These are phyloP conservation scores for Vicia faba DNA, from an alignment of 306 rosid genomes.

Conservation along the genomic window DNA sequence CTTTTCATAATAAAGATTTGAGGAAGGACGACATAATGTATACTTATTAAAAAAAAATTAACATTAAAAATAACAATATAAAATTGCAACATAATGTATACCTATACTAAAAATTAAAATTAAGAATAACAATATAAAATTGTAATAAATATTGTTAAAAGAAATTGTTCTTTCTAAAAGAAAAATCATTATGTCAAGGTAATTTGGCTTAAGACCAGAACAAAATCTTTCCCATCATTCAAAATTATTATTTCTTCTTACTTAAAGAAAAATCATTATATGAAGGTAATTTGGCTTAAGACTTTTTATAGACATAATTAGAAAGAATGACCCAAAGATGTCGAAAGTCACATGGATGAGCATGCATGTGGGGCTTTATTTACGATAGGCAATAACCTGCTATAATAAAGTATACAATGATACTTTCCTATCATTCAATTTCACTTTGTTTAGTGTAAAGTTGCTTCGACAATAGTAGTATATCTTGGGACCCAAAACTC, in stretches of 20 bases:
- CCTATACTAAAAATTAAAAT: too few relatives aligned
- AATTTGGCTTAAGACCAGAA: too few relatives aligned
- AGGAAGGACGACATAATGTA: too few relatives aligned
- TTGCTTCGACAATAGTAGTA: slow-evolving; percentile 37
- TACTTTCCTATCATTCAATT: slow-evolving; percentile 33
- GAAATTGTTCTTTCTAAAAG: too few relatives aligned
- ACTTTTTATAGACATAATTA: slow-evolving; percentile 31
- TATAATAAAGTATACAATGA: slow-evolving; percentile 32
- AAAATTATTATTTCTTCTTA: not conserved
- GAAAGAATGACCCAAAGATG: slow-evolving; percentile 36
- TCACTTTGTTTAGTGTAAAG: slow-evolving; percentile 27
- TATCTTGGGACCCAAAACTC: slow-evolving; percentile 41
- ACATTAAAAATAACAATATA: too few relatives aligned
- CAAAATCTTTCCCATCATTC: too few relatives aligned
- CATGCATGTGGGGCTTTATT: slow-evolving; percentile 46
- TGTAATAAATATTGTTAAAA: too few relatives aligned
- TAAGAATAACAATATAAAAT: too few relatives aligned
- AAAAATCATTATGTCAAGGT: too few relatives aligned
- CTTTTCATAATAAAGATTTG: too few relatives aligned
- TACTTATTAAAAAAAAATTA: too few relatives aligned
- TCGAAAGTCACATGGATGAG: slow-evolving; percentile 41
- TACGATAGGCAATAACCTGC: slow-evolving; percentile 35
- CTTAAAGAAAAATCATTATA: slow-evolving; percentile 14
- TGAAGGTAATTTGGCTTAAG: not conserved
- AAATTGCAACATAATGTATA: too few relatives aligned